A percentile compares a stretch with the other conserved stretches of the same genome.
Evolutionary conservation across 208 protist species (phyloP).

Genomic region (Trypanosoma vivax): DNA sequence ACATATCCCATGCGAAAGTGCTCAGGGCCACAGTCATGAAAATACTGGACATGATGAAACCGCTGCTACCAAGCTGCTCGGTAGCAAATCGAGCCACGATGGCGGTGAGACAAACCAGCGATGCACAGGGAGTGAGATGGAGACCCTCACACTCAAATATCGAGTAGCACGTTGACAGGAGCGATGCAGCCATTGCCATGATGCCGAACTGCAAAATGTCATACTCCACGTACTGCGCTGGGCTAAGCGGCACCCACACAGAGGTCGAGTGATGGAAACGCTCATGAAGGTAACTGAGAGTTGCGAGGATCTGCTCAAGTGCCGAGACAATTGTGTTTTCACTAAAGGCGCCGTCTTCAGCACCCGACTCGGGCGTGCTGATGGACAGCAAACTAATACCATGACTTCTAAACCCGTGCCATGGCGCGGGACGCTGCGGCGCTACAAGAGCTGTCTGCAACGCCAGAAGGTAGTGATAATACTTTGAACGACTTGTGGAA

Average conservation of each 20-base stretch:
- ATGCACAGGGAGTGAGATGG: conserved; percentile 30
- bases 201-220: conserved; percentile 58
- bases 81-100: conserved; percentile 4
- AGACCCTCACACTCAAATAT: conserved; percentile 44
- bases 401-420: conserved; percentile 24
- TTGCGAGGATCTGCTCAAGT: conserved; percentile 27
- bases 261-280: conserved; percentile 65
- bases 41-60: conserved; percentile 18
- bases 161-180: conserved; percentile 48
- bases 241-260: conserved; percentile 46
- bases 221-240: conserved; percentile 38
- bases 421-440: conserved; percentile 32
- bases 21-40: conserved; percentile 8
- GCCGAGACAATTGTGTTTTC: conserved; percentile 6
- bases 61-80: conserved; percentile 8
- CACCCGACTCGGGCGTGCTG: conserved; percentile 20
- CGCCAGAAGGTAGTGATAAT: conserved; percentile 23
- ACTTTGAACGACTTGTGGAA: conserved; percentile 14
- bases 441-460: conserved; percentile 25
- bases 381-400: conserved; percentile 42
- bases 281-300: conserved; percentile 59
- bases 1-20: conserved; percentile 13
- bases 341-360: background rate
- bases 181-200: conserved; percentile 40
- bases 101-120: conserved; percentile 21